These are phyloP conservation scores for Alternaria novae-zelandiae DNA, from an alignment of 2,329 filamentous ascomycete species.

Conservation along the genomic window DNA sequence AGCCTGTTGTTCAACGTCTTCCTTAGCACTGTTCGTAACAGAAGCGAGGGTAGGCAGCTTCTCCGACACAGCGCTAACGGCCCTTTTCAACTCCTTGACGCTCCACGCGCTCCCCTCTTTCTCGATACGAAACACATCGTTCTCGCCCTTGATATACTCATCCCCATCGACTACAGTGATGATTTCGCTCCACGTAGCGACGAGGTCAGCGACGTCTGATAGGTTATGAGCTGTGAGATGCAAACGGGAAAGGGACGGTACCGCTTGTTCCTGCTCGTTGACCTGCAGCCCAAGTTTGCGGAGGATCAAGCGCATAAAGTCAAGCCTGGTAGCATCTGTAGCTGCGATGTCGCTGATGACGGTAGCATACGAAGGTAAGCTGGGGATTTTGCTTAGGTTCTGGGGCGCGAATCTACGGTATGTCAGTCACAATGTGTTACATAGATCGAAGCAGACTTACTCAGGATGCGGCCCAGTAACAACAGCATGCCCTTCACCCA, in stretches of 20 bases:
- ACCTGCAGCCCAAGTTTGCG: constrained; percentile 82
- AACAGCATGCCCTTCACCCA: constrained; percentile 80
- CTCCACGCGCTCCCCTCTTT: constrained; percentile 61
- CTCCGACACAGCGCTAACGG: constrained; percentile 39
- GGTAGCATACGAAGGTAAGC: constrained; percentile 71
- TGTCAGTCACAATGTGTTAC: neutral
- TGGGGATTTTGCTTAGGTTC: constrained; percentile 74
- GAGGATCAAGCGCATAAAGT: constrained; percentile 81
- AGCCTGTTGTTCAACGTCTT: neutral
- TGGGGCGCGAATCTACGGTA: constrained; percentile 74
- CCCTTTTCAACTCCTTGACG: constrained; percentile 41
- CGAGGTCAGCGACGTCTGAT: constrained; percentile 69
- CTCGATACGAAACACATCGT: constrained; percentile 82
- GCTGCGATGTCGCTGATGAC: constrained; percentile 71
- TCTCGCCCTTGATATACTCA: constrained; percentile 78
- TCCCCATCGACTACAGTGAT: constrained; percentile 69
- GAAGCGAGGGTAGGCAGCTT: constrained; percentile 30
- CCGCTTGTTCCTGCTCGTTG: constrained; percentile 69
- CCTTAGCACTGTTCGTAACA: constrained; percentile 28
- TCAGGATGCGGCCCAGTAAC: constrained; percentile 92
- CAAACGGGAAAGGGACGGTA: constrained; percentile 81
- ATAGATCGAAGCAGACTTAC: constrained; percentile 57
- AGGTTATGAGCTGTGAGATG: constrained; percentile 77
- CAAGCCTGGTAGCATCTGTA: constrained; percentile 72
- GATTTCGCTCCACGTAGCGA: constrained; percentile 71